Evolutionary conservation across 2,329 filamentous ascomycete genomes (phyloP), one percentile per base, ranked within the genome.

Genomic region (Dactylonectria macrodidyma): DNA sequence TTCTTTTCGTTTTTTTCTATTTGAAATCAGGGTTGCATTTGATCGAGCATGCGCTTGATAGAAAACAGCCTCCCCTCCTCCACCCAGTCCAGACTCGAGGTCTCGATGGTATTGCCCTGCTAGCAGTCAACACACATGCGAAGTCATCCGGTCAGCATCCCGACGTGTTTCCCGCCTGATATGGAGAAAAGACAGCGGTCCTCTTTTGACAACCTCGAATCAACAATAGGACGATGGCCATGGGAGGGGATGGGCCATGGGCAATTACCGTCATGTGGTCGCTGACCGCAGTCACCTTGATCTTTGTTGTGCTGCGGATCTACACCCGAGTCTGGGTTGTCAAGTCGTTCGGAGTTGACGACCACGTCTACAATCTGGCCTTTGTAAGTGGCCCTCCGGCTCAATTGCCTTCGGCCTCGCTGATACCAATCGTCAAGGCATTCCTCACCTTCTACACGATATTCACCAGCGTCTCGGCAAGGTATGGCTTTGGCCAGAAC

Each of bases 301-400:
- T 75, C 33, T 79, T 83, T 56, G 78, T 82, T 7, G 52, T 67
- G 9, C 75, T 82, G 1, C 79, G 81, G 3, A 71, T 80, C 1
- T 84, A 83, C 59, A 83, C 81, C 1, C 78, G 82, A 46, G 19
- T 78, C 2, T 62, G 73, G 24, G 61, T 79, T 8, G 69, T 83
- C 11, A 71, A 71, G 1, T 73, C 73, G 0, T 77, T 77, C 16
- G 81, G 80, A 2, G 47, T 79, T 2, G 81, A 83, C 41, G 76
- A 82, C 51, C 77, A 80, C 33, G 77, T 81, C 10, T 81, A 82
- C 70, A 72, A 69, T 2, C 5, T 73, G n/a, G 68, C 70, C 1
- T 72, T 71, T 51, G 71, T 75, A 11, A 44, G 71, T 59, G 2
- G 4, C 3, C 47, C 19, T 19, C 12, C 10, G 6, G 3, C 36